Evolutionary conservation across 805 yeast genomes (phyloP).

Genomic region (Saccharomycodes ludwigii): DNA sequence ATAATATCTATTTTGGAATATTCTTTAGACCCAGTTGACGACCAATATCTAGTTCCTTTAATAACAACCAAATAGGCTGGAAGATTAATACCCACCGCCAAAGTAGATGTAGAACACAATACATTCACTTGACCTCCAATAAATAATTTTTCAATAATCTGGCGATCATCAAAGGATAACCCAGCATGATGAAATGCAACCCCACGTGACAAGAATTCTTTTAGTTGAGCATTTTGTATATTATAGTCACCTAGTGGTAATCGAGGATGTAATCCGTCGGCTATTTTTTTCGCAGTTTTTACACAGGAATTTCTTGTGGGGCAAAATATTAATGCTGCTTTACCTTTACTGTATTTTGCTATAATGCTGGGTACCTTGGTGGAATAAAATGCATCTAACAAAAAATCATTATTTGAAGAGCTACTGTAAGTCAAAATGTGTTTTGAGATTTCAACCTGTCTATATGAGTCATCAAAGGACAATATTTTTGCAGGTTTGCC

Average conservation of each 20-base stretch:
- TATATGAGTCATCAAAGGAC: conserved; percentile 33
- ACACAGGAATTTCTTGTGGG: conserved; percentile 39
- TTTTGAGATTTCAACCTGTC: conserved; percentile 32
- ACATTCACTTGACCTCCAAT: conserved; percentile 29
- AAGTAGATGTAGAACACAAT: conserved; percentile 45
- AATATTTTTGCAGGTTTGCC: conserved; percentile 24
- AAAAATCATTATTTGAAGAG: conserved; percentile 31
- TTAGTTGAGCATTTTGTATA: conserved; percentile 13
- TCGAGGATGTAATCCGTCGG: conserved; percentile 7
- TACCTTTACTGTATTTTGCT: conserved; percentile 24
- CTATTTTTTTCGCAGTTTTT: conserved; percentile 32
- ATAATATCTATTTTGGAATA: conserved; percentile 42
- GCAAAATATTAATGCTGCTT: conserved; percentile 40
- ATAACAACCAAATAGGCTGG: conserved; percentile 49
- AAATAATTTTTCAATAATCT: conserved; percentile 32
- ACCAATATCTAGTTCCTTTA: conserved; percentile 54
- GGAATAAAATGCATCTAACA: conserved; percentile 34
- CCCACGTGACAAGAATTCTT: conserved; percentile 20
- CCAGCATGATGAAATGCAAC: conserved; percentile 53
- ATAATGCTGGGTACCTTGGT: conserved; percentile 30
- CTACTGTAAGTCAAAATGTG: conserved; percentile 32
- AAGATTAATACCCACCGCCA: conserved; percentile 49
- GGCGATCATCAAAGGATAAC: conserved; percentile 33
- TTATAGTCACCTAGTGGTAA: neutral
- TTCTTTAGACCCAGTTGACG: conserved; percentile 35